Conservation (phyloP, 441 rosid genomes). For the Brassica balearica region DNA sequence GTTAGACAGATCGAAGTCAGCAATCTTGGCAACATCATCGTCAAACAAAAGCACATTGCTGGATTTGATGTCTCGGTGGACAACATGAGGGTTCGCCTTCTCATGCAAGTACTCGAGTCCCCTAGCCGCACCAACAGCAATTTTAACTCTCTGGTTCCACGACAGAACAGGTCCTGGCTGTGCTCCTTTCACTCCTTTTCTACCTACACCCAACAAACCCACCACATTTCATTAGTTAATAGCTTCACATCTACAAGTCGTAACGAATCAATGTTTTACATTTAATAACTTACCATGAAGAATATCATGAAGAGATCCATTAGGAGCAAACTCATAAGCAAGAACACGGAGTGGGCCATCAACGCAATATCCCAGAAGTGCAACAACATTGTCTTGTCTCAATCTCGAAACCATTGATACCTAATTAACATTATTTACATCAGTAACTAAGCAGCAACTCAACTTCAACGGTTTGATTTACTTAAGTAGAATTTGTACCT, state of each 20-base stretch:
- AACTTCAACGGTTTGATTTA: not conserved
- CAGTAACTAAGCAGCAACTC: conserved; percentile 14
- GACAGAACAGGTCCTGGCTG: conserved; percentile 59
- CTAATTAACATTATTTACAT: conserved; percentile 36
- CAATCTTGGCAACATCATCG: conserved; percentile 58
- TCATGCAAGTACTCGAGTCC: conserved; percentile 69
- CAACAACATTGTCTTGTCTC: conserved; percentile 63
- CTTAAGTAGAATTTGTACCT: conserved; percentile 44
- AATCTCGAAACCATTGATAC: conserved; percentile 72
- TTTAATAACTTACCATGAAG: conserved; percentile 59
- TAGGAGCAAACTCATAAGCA: conserved; percentile 62
- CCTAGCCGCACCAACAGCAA: conserved; percentile 60
- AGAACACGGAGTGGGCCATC: conserved; percentile 64
- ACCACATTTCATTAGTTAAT: conserved; percentile 15
- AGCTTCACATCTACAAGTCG: conserved; percentile 7
- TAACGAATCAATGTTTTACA: not conserved
- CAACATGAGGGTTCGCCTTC: conserved; percentile 54
- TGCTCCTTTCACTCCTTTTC: conserved; percentile 62
- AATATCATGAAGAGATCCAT: conserved; percentile 71
- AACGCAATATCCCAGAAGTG: conserved; percentile 63
- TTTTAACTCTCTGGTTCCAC: conserved; percentile 65
- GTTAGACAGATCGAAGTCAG: conserved; percentile 65
- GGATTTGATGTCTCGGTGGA: conserved; percentile 63
- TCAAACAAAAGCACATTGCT: conserved; percentile 59
- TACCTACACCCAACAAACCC: conserved; percentile 42